Evolutionary conservation across 768 basidiomycete species (phyloP).

Genomic region (Chalciporus chontae): DNA sequence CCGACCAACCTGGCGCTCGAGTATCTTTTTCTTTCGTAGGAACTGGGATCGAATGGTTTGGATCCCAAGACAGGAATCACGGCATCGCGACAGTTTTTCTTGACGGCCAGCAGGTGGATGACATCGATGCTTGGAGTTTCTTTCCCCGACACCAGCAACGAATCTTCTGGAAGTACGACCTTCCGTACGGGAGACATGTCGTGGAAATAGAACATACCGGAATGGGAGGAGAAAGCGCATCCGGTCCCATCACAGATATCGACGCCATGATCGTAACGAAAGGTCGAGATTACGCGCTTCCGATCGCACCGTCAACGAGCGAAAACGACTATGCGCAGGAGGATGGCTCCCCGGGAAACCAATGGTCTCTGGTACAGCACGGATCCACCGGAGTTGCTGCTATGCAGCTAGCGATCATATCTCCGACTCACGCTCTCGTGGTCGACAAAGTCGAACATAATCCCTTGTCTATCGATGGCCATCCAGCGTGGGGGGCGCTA

Average conservation of each 20-base stretch:
- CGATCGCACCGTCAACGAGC: background rate
- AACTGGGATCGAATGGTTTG: constrained; percentile 78
- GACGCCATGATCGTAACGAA: constrained; percentile 68
- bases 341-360: background rate
- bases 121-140: constrained; percentile 44
- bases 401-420: constrained; percentile 73
- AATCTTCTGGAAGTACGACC: constrained; percentile 56
- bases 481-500: constrained; percentile 79
- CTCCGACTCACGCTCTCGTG: constrained; percentile 64
- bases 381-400: constrained; percentile 76
- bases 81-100: constrained; percentile 56
- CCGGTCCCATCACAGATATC: constrained; percentile 43
- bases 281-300: constrained; percentile 22
- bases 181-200: constrained; percentile 51
- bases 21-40: constrained; percentile 63
- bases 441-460: constrained; percentile 88
- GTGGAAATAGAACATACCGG: constrained; percentile 62
- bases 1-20: constrained; percentile 45
- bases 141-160: constrained; percentile 52
- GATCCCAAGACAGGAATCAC: constrained; percentile 50
- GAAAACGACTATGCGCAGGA: background rate
- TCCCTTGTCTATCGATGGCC: constrained; percentile 65
- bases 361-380: constrained; percentile 60
- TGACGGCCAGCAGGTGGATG: constrained; percentile 46
- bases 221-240: constrained; percentile 33